These are phyloP conservation scores for Euclidium syriacum DNA, from an alignment of 345 rosid species.

Conservation along the genomic window DNA sequence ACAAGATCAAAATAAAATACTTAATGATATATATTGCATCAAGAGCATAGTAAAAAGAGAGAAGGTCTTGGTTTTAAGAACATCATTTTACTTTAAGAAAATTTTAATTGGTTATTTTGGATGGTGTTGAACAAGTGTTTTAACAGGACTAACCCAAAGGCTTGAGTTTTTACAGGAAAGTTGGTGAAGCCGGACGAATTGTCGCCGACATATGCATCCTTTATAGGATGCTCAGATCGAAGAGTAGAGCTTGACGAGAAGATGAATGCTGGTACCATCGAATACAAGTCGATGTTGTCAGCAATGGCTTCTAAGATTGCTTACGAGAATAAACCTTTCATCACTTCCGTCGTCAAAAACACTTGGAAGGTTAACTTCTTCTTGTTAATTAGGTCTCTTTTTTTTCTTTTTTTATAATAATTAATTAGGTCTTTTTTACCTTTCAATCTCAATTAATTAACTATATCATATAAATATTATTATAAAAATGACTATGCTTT, in stretches of 20 bases:
- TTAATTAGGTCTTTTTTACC: background rate
- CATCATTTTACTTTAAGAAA: too few relatives aligned
- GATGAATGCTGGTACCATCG: constrained; percentile 24
- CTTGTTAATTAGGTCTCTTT: too few relatives aligned
- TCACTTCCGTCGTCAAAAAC: constrained; percentile 22
- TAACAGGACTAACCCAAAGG: constrained; percentile 5
- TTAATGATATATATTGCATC: background rate
- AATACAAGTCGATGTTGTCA: constrained; percentile 40
- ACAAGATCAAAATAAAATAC: background rate
- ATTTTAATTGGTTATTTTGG: too few relatives aligned
- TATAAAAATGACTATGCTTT: background rate
- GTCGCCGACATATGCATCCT: constrained; percentile 35
- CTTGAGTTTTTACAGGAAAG: constrained; percentile 31
- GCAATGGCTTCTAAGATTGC: constrained; percentile 53
- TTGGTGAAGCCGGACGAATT: constrained; percentile 36
- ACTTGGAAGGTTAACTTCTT: constrained; percentile 40
- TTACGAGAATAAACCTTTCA: constrained; percentile 42
- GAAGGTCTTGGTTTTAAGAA: background rate
- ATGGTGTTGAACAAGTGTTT: background rate
- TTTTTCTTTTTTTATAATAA: background rate
- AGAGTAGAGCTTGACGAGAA: constrained; percentile 40
- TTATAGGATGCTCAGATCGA: constrained; percentile 34
- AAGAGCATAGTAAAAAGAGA: background rate
- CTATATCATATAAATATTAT: background rate
- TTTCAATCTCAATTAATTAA: background rate